phyloP scores from a whole-genome alignment of 164 flowering plant species.

The Nymphaea colorata region DNA sequence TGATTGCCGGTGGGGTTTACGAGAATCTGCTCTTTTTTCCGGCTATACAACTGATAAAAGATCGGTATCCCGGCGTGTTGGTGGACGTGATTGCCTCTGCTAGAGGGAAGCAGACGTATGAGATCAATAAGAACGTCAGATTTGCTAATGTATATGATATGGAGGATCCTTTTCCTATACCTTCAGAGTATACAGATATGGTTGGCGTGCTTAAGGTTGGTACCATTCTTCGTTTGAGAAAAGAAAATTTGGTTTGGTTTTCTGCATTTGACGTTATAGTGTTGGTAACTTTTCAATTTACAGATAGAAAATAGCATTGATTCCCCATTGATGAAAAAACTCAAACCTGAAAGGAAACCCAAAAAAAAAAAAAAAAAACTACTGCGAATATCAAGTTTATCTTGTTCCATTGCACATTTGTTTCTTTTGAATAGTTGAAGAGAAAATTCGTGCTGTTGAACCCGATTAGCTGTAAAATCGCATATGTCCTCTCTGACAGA shows the following conservation, averaged over 20 bases:
- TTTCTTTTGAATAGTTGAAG: too few relatives aligned
- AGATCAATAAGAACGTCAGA: slow-evolving; percentile 85
- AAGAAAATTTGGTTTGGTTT: background rate
- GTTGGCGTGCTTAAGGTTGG: slow-evolving; percentile 70
- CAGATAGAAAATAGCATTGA: too few relatives aligned
- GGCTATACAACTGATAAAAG: slow-evolving; percentile 69
- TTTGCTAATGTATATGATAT: slow-evolving; percentile 73
- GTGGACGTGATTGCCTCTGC: slow-evolving; percentile 50
- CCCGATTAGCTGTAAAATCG: too few relatives aligned
- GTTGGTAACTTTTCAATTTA: too few relatives aligned
- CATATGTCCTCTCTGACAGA: too few relatives aligned
- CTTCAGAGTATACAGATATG: slow-evolving; percentile 78
- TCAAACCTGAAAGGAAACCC: too few relatives aligned
- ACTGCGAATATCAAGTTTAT: too few relatives aligned
- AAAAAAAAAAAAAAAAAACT: too few relatives aligned
- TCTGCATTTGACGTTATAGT: background rate
- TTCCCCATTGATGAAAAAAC: too few relatives aligned
- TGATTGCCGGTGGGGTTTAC: slow-evolving; percentile 74
- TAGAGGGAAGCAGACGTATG: slow-evolving; percentile 76
- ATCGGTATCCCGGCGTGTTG: slow-evolving; percentile 87
- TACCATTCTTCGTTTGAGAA: background rate
- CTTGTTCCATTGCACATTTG: too few relatives aligned
- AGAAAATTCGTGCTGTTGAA: too few relatives aligned
- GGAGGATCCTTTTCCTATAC: slow-evolving; percentile 67
- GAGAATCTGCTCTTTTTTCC: slow-evolving; percentile 82